phyloP scores from a whole-genome alignment of 768 basidiomycete genomes.

The Podaxis sp. region DNA sequence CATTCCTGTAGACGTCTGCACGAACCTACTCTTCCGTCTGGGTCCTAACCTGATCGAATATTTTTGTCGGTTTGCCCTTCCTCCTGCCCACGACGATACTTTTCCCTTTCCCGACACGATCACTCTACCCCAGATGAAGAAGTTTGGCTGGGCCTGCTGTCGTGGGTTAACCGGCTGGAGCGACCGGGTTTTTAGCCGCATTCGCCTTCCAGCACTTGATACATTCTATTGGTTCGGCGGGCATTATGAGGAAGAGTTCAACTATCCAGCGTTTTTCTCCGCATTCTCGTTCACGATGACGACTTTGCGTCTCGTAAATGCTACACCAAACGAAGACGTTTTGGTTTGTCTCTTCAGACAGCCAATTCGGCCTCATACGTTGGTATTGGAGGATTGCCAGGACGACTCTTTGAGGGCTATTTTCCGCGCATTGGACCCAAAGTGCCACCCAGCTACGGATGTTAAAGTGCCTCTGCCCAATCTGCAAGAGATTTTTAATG shows the following conservation, averaged over 20 bases:
- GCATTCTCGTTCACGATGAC: neutral
- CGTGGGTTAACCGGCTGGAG: neutral
- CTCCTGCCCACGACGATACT: neutral
- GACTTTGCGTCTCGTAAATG: neutral
- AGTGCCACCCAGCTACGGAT: neutral
- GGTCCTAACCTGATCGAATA: neutral
- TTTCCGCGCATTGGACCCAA: neutral
- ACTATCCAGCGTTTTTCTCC: neutral
- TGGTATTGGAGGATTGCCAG: neutral
- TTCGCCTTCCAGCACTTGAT: neutral
- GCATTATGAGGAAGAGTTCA: neutral
- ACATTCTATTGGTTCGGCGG: neutral
- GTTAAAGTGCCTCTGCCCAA: neutral
- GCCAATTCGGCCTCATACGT: neutral
- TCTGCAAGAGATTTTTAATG: neutral
- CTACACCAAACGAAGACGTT: neutral
- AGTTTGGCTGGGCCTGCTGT: neutral
- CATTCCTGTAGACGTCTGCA: neutral
- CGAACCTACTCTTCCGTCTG: neutral
- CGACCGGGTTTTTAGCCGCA: neutral
- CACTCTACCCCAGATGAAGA: neutral
- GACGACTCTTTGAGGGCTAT: neutral
- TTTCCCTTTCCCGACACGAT: neutral
- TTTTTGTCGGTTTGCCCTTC: neutral
- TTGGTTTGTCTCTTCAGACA: neutral